Percentiles rank a stretch among this genome's conserved stretches.
Evolutionary conservation across 1,284 basidiomycete species (phyloP).

Genomic region (Microbotryum saponariae): DNA sequence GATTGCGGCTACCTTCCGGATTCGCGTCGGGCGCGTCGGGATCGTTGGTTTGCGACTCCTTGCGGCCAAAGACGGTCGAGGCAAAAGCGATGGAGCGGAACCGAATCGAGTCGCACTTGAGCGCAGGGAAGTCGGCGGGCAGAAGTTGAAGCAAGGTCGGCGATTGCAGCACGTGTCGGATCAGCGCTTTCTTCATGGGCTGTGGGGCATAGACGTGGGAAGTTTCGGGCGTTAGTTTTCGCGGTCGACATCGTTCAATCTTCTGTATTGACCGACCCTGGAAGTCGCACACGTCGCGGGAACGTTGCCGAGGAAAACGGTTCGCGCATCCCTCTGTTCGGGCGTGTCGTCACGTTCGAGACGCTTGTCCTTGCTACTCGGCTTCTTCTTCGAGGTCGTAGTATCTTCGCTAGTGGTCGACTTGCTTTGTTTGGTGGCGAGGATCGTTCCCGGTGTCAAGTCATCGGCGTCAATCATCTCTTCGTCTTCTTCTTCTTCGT

Average conservation of each 20-base stretch:
- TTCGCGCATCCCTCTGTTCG: conserved; percentile 65
- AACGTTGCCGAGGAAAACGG: conserved; percentile 90
- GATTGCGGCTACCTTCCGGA: conserved; percentile 36
- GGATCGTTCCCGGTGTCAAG: conserved; percentile 39
- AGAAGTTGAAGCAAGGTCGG: conserved; percentile 62
- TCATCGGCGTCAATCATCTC: conserved; percentile 33
- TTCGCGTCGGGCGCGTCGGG: conserved; percentile 31
- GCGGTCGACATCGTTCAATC: no score
- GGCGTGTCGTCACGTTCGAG: conserved; percentile 33
- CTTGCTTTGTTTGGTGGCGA: conserved; percentile 33
- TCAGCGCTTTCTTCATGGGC: conserved; percentile 40
- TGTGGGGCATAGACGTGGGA: neutral
- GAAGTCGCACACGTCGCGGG: conserved; percentile 65
- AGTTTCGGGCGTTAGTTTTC: neutral
- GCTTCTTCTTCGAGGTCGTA: conserved; percentile 29
- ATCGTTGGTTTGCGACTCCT: conserved; percentile 36
- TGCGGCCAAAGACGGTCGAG: conserved; percentile 53
- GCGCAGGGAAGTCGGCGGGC: conserved; percentile 47
- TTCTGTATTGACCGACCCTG: conserved; percentile 49
- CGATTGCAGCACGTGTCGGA: conserved; percentile 48
- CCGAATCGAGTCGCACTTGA: conserved; percentile 76
- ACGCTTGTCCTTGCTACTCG: conserved; percentile 18
- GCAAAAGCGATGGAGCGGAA: conserved; percentile 85
- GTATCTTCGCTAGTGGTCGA: conserved; percentile 32
- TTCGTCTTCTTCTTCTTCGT: conserved; percentile 32